These are phyloP conservation scores for Lasiodiplodia sp. DNA, from an alignment of 2,329 filamentous ascomycete genomes.

Conservation along the genomic window DNA sequence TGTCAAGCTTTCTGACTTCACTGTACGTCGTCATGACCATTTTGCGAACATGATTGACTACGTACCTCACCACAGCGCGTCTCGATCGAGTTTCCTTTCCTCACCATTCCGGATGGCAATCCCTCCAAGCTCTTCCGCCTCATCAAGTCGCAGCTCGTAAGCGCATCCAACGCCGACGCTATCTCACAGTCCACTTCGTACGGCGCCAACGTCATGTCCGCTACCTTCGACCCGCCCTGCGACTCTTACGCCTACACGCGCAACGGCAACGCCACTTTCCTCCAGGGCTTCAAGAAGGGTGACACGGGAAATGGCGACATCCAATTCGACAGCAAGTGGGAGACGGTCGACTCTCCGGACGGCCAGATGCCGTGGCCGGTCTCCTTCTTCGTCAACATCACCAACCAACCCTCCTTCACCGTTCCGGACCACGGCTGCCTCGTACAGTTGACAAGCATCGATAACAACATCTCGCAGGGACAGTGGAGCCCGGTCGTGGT, in stretches of 20 bases:
- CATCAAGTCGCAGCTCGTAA: constrained; percentile 57
- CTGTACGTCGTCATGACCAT: constrained; percentile 27
- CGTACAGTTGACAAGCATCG: constrained; percentile 55
- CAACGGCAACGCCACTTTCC: not conserved
- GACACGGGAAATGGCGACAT: not conserved
- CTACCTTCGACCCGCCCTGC: constrained; percentile 57
- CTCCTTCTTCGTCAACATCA: constrained; percentile 58
- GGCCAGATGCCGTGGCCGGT: constrained; percentile 45
- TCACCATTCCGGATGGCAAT: constrained; percentile 61
- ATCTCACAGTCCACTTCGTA: constrained; percentile 56
- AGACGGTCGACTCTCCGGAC: too few species aligned
- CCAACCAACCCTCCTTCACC: constrained; percentile 62
- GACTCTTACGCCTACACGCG: constrained; percentile 52
- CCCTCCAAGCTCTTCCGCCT: constrained; percentile 59
- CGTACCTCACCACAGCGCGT: constrained; percentile 40
- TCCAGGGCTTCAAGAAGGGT: too few species aligned
- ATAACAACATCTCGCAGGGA: constrained; percentile 52
- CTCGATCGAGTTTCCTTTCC: constrained; percentile 63
- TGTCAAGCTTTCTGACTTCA: constrained; percentile 57
- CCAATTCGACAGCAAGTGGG: constrained; percentile 29
- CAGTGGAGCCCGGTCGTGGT: constrained; percentile 44
- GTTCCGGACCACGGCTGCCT: constrained; percentile 51
- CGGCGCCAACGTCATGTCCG: constrained; percentile 53
- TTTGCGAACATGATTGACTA: too few species aligned
- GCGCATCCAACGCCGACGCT: constrained; percentile 51